phyloP scores from a whole-genome alignment of 208 protist genomes.

The Trypanosoma rangeli region DNA sequence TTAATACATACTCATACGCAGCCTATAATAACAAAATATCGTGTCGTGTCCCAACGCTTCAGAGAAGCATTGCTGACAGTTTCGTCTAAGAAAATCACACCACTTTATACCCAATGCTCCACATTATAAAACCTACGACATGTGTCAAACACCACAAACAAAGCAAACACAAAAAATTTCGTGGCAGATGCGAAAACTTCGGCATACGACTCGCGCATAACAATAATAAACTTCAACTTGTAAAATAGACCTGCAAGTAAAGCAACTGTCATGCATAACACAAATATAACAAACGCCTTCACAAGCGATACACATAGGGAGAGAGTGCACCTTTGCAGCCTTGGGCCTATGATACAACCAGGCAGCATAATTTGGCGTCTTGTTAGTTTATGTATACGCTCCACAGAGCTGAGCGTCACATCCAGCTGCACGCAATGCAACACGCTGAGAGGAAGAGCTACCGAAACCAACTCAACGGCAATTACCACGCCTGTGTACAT shows the following conservation, averaged over 20 bases:
- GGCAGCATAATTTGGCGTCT: not conserved
- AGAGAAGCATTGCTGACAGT: not conserved
- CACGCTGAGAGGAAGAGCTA: not conserved
- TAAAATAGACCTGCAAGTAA: not conserved
- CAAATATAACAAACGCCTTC: constrained; percentile 5
- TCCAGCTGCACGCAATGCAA: not conserved
- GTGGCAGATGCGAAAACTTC: not conserved
- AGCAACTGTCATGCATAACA: constrained; percentile 1
- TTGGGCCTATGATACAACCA: too few relatives aligned
- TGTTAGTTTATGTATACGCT: not conserved
- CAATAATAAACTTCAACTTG: not conserved
- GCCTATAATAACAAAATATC: constrained; percentile 1
- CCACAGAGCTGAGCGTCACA: not conserved
- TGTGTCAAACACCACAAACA: constrained; percentile 8
- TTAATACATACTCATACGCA: constrained; percentile 18
- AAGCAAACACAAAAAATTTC: not conserved
- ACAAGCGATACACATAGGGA: not conserved
- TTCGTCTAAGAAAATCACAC: not conserved
- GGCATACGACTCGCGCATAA: constrained; percentile 3
- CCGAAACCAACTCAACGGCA: constrained; percentile 1
- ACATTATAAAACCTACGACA: not conserved
- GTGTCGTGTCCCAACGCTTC: not conserved
- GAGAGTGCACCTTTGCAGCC: not conserved
- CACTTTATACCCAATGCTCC: not conserved
- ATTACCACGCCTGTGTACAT: constrained; percentile 10